phyloP scores from a whole-genome alignment of 1,284 basidiomycete genomes.

The Microbotryum silenes-acaulis region DNA sequence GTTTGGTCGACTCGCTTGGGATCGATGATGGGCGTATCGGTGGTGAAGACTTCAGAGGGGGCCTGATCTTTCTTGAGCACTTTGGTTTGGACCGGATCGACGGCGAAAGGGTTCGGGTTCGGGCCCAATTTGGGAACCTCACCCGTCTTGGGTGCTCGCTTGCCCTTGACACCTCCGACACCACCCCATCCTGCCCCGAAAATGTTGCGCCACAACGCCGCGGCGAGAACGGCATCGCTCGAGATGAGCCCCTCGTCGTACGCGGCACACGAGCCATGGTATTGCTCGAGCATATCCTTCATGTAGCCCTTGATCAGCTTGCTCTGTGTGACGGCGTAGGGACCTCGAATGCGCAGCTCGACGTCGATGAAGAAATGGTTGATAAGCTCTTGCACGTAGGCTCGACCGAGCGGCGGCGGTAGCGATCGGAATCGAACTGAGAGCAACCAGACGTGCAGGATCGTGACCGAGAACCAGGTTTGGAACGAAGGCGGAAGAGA shows the following conservation, averaged over 20 bases:
- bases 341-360: slow-evolving; percentile 76
- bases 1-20: slow-evolving; percentile 9
- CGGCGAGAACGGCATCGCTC: slow-evolving; percentile 73
- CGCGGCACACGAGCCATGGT: slow-evolving; percentile 71
- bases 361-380: slow-evolving; percentile 96
- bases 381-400: slow-evolving; percentile 71
- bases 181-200: slow-evolving; percentile 50
- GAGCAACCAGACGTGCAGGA: slow-evolving; percentile 86
- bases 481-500: slow-evolving; percentile 87
- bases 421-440: slow-evolving; percentile 80
- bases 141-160: slow-evolving; percentile 30
- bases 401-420: slow-evolving; percentile 55
- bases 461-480: slow-evolving; percentile 93
- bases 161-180: slow-evolving; percentile 42
- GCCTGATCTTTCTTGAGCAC: slow-evolving; percentile 26
- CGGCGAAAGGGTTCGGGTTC: slow-evolving; percentile 22
- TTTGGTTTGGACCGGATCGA: slow-evolving; percentile 29
- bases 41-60: slow-evolving; percentile 29
- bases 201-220: slow-evolving; percentile 84
- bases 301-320: slow-evolving; percentile 79
- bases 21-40: slow-evolving; percentile 28
- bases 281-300: slow-evolving; percentile 82
- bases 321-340: slow-evolving; percentile 62
- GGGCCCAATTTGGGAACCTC: slow-evolving; percentile 52
- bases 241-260: slow-evolving; percentile 69